Percentiles rank a stretch among this genome's conserved stretches.
These are phyloP conservation scores for Mrakia gelida DNA, from an alignment of 768 basidiomycete species.

Conservation along the genomic window DNA sequence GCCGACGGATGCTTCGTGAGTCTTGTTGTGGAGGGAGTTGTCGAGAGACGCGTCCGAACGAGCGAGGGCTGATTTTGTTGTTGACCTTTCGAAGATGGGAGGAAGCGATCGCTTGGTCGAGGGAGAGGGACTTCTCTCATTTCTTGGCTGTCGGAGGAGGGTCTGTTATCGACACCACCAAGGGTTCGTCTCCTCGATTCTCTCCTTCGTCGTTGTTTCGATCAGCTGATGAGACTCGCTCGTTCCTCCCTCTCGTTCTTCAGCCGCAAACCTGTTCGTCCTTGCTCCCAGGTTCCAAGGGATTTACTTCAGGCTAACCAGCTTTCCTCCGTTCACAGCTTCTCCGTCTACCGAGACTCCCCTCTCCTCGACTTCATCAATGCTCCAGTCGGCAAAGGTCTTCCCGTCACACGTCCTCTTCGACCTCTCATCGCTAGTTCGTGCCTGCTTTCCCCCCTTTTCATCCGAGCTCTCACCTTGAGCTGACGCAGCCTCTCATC, in stretches of 20 bases:
- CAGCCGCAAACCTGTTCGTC: constrained; percentile 71
- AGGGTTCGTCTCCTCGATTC: constrained; percentile 42
- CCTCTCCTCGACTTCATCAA: constrained; percentile 96
- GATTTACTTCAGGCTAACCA: constrained; percentile 7
- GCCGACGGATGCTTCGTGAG: constrained; percentile 67
- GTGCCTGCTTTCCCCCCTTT: constrained; percentile 31
- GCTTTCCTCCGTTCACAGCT: constrained; percentile 49
- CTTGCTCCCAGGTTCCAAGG: constrained; percentile 33
- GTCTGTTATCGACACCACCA: constrained; percentile 91
- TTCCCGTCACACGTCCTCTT: constrained; percentile 68
- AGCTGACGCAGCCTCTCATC: neutral
- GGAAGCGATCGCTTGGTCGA: constrained; percentile 81
- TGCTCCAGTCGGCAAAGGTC: constrained; percentile 69
- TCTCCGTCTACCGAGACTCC: constrained; percentile 83
- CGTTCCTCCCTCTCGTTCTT: no score
- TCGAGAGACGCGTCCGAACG: neutral
- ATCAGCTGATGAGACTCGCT: no score
- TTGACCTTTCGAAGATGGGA: constrained; percentile 58
- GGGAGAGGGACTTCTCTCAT: constrained; percentile 83
- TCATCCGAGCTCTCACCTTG: neutral
- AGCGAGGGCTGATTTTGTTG: neutral
- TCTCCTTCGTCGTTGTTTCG: no score
- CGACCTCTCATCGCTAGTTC: constrained; percentile 76
- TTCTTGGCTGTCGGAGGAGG: constrained; percentile 91
- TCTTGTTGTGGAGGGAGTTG: constrained; percentile 12